phyloP scores from a whole-genome alignment of 2,329 filamentous ascomycete genomes.

The Aspergillus carbonarius region DNA sequence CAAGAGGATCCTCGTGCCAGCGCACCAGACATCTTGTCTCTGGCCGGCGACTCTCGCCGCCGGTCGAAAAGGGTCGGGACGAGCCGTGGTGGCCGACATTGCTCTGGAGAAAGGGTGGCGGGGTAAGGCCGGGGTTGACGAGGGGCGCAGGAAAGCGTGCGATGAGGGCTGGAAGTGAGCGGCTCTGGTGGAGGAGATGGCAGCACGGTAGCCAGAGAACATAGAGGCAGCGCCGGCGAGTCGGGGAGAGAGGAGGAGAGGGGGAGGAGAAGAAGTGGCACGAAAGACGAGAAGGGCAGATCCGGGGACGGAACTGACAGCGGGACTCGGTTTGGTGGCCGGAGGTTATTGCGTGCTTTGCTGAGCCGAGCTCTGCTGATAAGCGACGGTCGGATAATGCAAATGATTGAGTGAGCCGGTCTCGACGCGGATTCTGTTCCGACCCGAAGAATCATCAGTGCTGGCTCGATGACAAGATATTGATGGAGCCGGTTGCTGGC shows the following conservation, averaged over 20 bases:
- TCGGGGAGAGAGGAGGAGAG: neutral
- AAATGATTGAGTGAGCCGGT: neutral
- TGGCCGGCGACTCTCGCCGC: conserved; percentile 51
- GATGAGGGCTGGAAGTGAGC: neutral
- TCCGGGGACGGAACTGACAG: neutral
- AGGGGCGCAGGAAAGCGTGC: conserved; percentile 2
- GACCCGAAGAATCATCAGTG: neutral
- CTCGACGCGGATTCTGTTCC: neutral
- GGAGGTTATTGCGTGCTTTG: conserved; percentile 7
- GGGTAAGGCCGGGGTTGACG: conserved; percentile 15
- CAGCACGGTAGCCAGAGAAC: conserved; percentile 8
- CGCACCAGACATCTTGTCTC: conserved; percentile 52
- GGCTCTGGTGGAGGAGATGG: neutral
- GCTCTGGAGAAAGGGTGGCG: conserved; percentile 27
- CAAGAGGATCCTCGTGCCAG: neutral
- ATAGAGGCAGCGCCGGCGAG: conserved; percentile 4
- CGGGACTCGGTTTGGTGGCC: neutral
- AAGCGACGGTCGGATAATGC: neutral
- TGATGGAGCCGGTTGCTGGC: neutral
- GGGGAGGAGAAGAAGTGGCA: conserved; percentile 1
- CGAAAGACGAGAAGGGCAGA: conserved; percentile 1
- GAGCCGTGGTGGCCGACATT: conserved; percentile 41
- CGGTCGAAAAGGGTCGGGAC: conserved; percentile 45
- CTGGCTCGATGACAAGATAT: neutral
- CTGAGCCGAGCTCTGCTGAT: neutral